These are phyloP conservation scores for Saccharomycopsis olivae DNA, from an alignment of 805 yeast genomes.

Conservation along the genomic window DNA sequence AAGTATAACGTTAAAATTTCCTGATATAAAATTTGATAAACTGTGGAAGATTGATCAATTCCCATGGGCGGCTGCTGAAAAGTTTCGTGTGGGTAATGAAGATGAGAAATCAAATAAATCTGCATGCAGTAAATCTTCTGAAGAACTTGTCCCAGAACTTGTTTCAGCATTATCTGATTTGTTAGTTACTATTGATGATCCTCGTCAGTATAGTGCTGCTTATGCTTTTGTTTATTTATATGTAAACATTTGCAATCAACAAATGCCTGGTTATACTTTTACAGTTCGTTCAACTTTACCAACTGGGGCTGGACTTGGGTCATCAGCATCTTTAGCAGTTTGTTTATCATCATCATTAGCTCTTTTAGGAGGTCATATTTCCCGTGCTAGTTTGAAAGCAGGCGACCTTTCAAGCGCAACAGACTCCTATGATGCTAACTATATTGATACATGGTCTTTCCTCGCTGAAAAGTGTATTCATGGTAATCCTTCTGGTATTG, in stretches of 20 bases:
- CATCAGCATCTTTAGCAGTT: constrained; percentile 85
- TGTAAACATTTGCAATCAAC: constrained; percentile 40
- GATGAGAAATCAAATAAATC: constrained; percentile 17
- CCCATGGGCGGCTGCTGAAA: constrained; percentile 41
- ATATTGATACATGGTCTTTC: constrained; percentile 79
- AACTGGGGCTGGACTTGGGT: constrained; percentile 94
- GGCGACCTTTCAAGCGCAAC: constrained; percentile 3
- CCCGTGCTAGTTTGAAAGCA: constrained; percentile 23
- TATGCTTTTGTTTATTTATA: constrained; percentile 75
- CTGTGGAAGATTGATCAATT: constrained; percentile 52
- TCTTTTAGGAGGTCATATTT: constrained; percentile 45
- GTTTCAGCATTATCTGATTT: constrained; percentile 36
- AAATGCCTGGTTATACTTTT: constrained; percentile 43
- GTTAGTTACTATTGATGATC: constrained; percentile 36
- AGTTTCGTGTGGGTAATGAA: constrained; percentile 16
- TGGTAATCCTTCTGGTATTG: constrained; percentile 95
- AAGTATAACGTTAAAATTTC: constrained; percentile 57
- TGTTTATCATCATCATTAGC: constrained; percentile 69
- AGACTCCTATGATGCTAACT: constrained; percentile 32
- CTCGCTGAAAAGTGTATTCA: constrained; percentile 93
- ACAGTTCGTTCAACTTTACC: constrained; percentile 78
- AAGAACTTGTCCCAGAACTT: constrained; percentile 51
- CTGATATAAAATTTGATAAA: constrained; percentile 63
- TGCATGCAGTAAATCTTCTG: constrained; percentile 27
- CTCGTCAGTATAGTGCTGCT: constrained; percentile 68